Conservation (phyloP, 2,329 filamentous ascomycete genomes). For the Drechslerella dactyloides region DNA sequence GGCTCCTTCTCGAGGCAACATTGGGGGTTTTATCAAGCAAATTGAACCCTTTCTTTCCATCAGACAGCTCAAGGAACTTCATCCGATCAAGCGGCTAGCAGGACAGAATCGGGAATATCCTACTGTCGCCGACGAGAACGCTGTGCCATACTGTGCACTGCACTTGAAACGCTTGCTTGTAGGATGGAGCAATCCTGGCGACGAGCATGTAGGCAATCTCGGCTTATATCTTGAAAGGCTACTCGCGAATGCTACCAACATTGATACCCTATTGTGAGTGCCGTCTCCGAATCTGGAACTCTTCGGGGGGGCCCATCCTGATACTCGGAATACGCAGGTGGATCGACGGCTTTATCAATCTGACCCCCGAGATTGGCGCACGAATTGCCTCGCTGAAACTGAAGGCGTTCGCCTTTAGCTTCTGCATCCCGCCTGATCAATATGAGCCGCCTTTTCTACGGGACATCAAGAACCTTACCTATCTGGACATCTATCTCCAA, state of each 20-base stretch:
- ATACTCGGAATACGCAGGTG: constrained; percentile 2
- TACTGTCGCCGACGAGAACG: not conserved
- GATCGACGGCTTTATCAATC: constrained; percentile 24
- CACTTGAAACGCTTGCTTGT: constrained; percentile 32
- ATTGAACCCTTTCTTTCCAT: constrained; percentile 19
- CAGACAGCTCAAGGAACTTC: constrained; percentile 8
- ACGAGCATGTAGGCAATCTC: constrained; percentile 1
- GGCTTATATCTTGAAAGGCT: constrained; percentile 13
- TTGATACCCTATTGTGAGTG: constrained; percentile 29
- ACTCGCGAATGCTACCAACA: constrained; percentile 8
- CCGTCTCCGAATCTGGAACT: not conserved
- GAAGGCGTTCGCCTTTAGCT: constrained; percentile 35
- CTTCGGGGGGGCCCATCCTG: not conserved
- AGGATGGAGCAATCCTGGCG: constrained; percentile 27
- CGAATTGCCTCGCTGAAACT: constrained; percentile 3
- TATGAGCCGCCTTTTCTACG: too few species aligned
- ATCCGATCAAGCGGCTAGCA: not conserved
- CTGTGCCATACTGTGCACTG: constrained; percentile 25
- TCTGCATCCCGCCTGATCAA: constrained; percentile 2
- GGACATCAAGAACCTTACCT: constrained; percentile 18
- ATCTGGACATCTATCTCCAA: constrained; percentile 18
- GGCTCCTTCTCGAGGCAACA: constrained; percentile 23
- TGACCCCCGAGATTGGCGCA: constrained; percentile 5
- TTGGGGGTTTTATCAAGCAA: constrained; percentile 12
- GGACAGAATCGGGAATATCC: not conserved